Conservation (phyloP, 2,329 filamentous ascomycete species). For the Trichoderma endophyticum region DNA sequence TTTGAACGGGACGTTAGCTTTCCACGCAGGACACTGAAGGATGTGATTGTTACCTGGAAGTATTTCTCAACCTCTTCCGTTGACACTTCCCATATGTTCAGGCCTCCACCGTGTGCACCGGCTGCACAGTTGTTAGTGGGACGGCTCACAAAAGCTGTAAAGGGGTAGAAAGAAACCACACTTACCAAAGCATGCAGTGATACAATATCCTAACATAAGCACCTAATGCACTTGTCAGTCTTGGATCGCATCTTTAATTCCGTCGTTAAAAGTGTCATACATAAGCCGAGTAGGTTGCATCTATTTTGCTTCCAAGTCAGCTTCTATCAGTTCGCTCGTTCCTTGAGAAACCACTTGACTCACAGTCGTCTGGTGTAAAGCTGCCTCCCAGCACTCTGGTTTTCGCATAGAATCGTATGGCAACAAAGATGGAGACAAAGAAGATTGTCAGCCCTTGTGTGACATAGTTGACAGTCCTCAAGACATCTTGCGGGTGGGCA, state of each 20-base stretch:
- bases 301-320: slow-evolving; percentile 14
- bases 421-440: slow-evolving; percentile 27
- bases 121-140: slow-evolving; percentile 17
- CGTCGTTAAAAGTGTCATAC: slow-evolving; percentile 2
- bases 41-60: slow-evolving; percentile 30
- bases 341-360: slow-evolving; percentile 2
- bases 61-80: slow-evolving; percentile 31
- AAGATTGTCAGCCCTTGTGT: slow-evolving; percentile 30
- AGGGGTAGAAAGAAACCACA: not conserved
- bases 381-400: slow-evolving; percentile 20
- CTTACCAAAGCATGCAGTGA: slow-evolving; percentile 25
- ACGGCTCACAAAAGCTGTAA: not conserved
- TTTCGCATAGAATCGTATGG: slow-evolving; percentile 28
- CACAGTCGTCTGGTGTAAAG: slow-evolving; percentile 29
- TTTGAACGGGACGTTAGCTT: slow-evolving; percentile 20
- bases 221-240: slow-evolving; percentile 21
- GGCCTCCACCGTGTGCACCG: slow-evolving; percentile 35
- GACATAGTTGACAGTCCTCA: slow-evolving; percentile 28
- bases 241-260: not conserved
- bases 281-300: slow-evolving; percentile 23
- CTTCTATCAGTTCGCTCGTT: not conserved
- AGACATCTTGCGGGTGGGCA: slow-evolving; percentile 27
- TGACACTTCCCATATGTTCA: slow-evolving; percentile 34
- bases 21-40: not conserved
- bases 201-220: slow-evolving; percentile 30